Evolutionary conservation across 2,329 filamentous ascomycete species (phyloP).

Genomic region (Fusarium pseudonygamai): DNA sequence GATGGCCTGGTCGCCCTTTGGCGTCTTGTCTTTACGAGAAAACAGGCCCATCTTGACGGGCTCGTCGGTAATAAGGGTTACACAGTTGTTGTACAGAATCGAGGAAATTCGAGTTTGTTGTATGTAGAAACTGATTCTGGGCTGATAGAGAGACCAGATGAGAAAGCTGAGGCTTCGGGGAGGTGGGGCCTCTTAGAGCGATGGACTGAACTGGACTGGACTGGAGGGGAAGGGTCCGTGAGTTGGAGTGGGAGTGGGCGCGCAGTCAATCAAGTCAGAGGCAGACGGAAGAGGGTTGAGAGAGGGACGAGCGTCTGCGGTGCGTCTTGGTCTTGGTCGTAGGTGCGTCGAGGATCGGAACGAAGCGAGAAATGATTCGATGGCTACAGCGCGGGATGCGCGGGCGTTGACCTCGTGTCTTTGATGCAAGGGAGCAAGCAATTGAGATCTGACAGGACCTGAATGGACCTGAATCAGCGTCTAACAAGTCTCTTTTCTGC

Average conservation of each 20-base stretch:
- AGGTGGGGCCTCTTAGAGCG: conserved; percentile 34
- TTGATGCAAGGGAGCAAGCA: conserved; percentile 32
- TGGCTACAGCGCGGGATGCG: conserved; percentile 27
- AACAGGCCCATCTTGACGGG: conserved; percentile 63
- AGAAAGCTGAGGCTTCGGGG: conserved; percentile 33
- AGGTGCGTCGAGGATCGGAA: conserved; percentile 35
- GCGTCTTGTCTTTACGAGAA: conserved; percentile 63
- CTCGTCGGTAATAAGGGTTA: conserved; percentile 12
- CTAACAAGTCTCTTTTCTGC: conserved; percentile 13
- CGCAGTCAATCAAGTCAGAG: conserved; percentile 1
- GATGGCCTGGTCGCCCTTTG: conserved; percentile 54
- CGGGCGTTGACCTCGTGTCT: conserved; percentile 27
- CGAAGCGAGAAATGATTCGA: conserved; percentile 36
- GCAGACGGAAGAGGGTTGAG: conserved; percentile 23
- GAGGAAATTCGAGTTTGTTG: conserved; percentile 4
- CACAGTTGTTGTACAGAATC: conserved; percentile 16
- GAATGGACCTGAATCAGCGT: conserved; percentile 2
- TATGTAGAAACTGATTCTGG: conserved; percentile 26
- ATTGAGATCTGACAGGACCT: conserved; percentile 28
- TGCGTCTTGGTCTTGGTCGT: conserved; percentile 21
- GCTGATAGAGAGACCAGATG: conserved; percentile 36
- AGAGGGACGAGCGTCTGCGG: conserved; percentile 38
- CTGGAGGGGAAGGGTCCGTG: conserved; percentile 39
- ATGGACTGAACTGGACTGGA: conserved; percentile 21
- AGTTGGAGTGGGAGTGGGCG: background rate